A percentile compares a stretch with the other conserved stretches of the same genome.
phyloP scores from a whole-genome alignment of 1,139 yeast genomes.

The Insectozyma bohioensis region DNA sequence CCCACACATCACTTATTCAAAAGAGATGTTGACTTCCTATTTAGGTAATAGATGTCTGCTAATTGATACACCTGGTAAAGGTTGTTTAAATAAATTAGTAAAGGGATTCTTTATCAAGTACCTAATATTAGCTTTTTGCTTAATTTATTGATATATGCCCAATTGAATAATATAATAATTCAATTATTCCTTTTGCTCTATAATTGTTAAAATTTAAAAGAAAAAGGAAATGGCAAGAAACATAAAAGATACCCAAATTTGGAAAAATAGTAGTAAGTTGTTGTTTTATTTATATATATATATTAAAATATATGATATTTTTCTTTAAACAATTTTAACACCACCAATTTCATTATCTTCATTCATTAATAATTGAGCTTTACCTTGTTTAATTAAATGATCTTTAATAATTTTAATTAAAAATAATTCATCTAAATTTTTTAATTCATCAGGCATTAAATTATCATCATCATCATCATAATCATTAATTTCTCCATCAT shows the following conservation, averaged over 20 bases:
- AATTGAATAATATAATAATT: too few species aligned
- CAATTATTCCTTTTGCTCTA: neutral
- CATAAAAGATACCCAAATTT: too few species aligned
- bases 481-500: too few species aligned
- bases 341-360: slow-evolving; percentile 62
- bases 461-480: neutral
- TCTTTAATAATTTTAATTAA: slow-evolving; percentile 54
- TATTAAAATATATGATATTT: too few species aligned
- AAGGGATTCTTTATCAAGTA: too few species aligned
- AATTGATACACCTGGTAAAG: slow-evolving; percentile 28
- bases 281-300: too few species aligned
- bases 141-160: slow-evolving; percentile 2
- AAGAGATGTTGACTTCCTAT: slow-evolving; percentile 26
- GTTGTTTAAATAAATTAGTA: too few species aligned
- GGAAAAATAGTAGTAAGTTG: too few species aligned
- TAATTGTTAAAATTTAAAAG: neutral
- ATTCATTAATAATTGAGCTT: slow-evolving; percentile 63
- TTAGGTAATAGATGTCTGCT: slow-evolving; percentile 24
- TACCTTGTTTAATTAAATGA: slow-evolving; percentile 62
- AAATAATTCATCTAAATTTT: slow-evolving; percentile 59
- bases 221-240: slow-evolving; percentile 1
- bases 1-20: neutral
- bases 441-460: slow-evolving; percentile 49
- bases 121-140: too few species aligned
- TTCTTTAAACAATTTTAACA: slow-evolving; percentile 54